Evolutionary conservation across 2,329 filamentous ascomycete species (phyloP), one percentile per base, ranked within the genome.

Genomic region (Colletotrichum tofieldiae): DNA sequence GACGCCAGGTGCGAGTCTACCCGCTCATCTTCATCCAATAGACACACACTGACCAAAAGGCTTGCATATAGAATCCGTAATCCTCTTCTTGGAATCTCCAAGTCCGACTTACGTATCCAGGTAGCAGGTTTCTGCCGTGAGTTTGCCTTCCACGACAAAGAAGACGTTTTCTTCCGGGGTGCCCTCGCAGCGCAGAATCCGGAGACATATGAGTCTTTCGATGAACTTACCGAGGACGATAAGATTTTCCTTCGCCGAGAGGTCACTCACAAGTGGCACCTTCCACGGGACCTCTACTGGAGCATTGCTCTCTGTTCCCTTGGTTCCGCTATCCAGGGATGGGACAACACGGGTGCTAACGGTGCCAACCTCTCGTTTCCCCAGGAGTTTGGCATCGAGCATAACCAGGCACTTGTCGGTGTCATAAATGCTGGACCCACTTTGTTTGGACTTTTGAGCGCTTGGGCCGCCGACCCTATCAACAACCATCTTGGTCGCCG

Each of bases 361-460:
- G 82, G 82, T 0, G 82, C 82, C 29, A 84, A 84, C 62, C 76
- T 84, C 8, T 81, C 81, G 0, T 84, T 82, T 56, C 81, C 82
- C 0, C 65, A 74, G 18, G 80, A 78, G 58, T 82, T 84, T 26
- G 81, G 80, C 12, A 82, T 83, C 14, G 72, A 76, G 37, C 58
- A 79, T 32, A 76, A 75, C 70, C 81, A 83, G 16, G 91, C 88
- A 86, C 81, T 91, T 26, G 83, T 91, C 20, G 90, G 90, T 29
- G 78, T 90, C 6, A 84, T 92, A 64, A 92, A 92, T 70, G 78
- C 84, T 0, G 77, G 60, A 4, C 75, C 76, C 3, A 75, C 76
- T 1, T 66, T 77, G 1, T 77, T 75, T 55, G 73, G 74, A 7
- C 69, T 80, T 3, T 54, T 75, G 14, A 71, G 72, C 32, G 77